These are phyloP conservation scores for Tremella yokohamensis DNA, from an alignment of 768 basidiomycete species.

Conservation along the genomic window DNA sequence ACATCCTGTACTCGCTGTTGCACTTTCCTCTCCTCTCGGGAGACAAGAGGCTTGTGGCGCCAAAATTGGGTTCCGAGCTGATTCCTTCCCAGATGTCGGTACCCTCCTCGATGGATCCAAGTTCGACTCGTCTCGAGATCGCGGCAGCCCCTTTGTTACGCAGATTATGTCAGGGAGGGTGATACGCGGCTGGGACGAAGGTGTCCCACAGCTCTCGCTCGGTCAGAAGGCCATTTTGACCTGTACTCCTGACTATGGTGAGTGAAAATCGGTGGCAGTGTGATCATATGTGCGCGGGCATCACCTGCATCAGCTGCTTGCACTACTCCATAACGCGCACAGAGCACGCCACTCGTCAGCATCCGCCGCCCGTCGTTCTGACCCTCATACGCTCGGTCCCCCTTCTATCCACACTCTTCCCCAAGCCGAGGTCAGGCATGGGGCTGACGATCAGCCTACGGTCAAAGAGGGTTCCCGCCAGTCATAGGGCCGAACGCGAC, in stretches of 20 bases:
- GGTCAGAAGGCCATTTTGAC: slow-evolving; percentile 52
- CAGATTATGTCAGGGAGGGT: slow-evolving; percentile 41
- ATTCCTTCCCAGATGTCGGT: slow-evolving; percentile 43
- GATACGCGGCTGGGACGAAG: slow-evolving; percentile 51
- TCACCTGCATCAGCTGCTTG: no score
- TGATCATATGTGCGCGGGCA: no score
- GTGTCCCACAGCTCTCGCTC: slow-evolving; percentile 49
- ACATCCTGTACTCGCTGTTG: neutral
- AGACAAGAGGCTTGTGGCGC: neutral
- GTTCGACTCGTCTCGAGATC: slow-evolving; percentile 50
- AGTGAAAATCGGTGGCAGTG: no score
- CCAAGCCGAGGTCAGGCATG: no score
- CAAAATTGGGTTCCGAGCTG: neutral
- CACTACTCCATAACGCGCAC: no score
- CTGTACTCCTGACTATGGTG: slow-evolving; percentile 51
- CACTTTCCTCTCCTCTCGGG: neutral
- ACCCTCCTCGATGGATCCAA: slow-evolving; percentile 51
- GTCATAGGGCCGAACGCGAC: slow-evolving; percentile 52
- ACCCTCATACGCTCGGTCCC: no score
- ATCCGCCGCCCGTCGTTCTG: no score
- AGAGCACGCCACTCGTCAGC: no score
- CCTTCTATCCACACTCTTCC: no score
- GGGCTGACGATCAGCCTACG: slow-evolving; percentile 35
- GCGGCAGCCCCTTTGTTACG: slow-evolving; percentile 10
- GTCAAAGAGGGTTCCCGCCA: slow-evolving; percentile 48